Conservation (phyloP, 73 alveolate genomes). For the Blepharisma japonicum region DNA sequence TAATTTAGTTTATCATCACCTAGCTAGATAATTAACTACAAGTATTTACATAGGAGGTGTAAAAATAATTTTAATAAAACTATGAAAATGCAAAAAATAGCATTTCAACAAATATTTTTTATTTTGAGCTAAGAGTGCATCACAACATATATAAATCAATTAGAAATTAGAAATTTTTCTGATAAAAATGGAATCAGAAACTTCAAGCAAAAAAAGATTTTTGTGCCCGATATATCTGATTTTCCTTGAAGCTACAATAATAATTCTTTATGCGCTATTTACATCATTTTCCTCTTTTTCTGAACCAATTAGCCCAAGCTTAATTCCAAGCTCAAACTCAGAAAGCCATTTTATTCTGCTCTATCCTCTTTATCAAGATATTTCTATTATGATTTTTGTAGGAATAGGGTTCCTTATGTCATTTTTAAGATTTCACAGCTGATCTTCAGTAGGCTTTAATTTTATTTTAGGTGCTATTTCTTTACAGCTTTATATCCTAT, state of each 20-base stretch:
- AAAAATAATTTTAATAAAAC: too few species aligned
- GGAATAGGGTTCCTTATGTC: constrained; percentile 79
- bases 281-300: neutral
- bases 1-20: too few species aligned
- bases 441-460: constrained; percentile 62
- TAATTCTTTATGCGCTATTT: constrained; percentile 1
- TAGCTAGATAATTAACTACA: too few species aligned
- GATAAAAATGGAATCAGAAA: too few species aligned
- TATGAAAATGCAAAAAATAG: too few species aligned
- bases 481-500: constrained; percentile 51
- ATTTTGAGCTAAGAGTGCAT: too few species aligned
- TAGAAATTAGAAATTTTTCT: too few species aligned
- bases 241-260: neutral
- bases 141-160: too few species aligned
- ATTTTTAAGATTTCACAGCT: constrained; percentile 55
- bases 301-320: neutral
- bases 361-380: constrained; percentile 60
- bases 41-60: too few species aligned
- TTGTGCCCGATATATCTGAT: too few species aligned
- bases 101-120: too few species aligned
- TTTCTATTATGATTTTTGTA: constrained; percentile 64
- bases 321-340: neutral
- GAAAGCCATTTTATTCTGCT: neutral
- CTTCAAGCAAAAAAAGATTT: too few species aligned
- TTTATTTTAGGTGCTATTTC: constrained; percentile 59